Evolutionary conservation across 441 rosid species (phyloP), one percentile per base, ranked within the genome.

Genomic region (Aleurites moluccanus): DNA sequence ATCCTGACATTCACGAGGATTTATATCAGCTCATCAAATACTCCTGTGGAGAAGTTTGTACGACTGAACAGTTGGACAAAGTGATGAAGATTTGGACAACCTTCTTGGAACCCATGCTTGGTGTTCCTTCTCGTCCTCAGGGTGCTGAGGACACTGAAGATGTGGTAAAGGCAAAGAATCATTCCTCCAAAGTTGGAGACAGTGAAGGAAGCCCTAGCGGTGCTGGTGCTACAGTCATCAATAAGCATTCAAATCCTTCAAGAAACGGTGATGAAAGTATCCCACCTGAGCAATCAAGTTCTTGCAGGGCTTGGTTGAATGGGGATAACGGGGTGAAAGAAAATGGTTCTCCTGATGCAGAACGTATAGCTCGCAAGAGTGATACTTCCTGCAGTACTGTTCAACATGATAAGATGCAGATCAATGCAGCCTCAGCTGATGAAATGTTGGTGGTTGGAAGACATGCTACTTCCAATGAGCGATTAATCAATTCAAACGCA

Each of bases 1-100:
- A 96, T 82, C 82, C 86, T 71, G 95, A 89, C 63, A 87, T 94
- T 78, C 98, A 97, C 67, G 99, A 94, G 84, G 98, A 97, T 86
- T 74, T 97, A 56, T 92, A 90, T 84, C 98, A 94, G 88, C 96
- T 97, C 60, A 84, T 97, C 73, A 94, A 94, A 83, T 94, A 88
- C 85, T 94, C 98, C 2, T 92, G 96, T 73, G 95, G 90, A 78
- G 98, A 97, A 86, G 91, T 94, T 85, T 94, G 98, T 83, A 80
- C 99, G 70, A 82, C 90, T n/a, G 99, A 97, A 69, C 97, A 91
- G 85, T 75, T 91, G 76, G 97, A 92, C 78, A 91, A 92, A 84
- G 91, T 89, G 68, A 88, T 94, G 92, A 94, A 89, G 82, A 84
- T 97, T 64, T 97, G 99, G 98, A 94, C 92, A 74, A 89, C 90